Conservation (phyloP, 2,329 filamentous ascomycete genomes). For the Aspergillus thermomutatus region DNA sequence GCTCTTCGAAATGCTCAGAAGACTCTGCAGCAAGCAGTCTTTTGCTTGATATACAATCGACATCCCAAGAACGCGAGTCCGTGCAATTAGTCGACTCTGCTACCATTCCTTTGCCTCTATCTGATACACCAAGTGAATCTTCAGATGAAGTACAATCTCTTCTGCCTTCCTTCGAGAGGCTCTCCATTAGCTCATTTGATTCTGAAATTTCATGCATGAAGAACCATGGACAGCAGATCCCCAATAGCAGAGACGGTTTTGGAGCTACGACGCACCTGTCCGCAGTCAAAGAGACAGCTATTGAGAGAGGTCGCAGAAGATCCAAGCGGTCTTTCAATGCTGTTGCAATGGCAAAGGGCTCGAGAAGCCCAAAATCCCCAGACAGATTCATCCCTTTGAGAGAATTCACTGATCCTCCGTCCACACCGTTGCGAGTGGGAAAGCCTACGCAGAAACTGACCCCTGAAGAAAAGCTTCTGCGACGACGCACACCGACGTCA, state of each 20-base stretch:
- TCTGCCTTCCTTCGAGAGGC: neutral
- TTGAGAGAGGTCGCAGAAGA: conserved; percentile 13
- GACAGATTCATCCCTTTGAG: conserved; percentile 59
- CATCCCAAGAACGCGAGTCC: neutral
- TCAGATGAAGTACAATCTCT: neutral
- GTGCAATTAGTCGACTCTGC: neutral
- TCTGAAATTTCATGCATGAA: neutral
- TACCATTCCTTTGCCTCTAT: neutral
- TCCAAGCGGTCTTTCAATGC: conserved; percentile 14
- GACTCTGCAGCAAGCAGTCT: neutral
- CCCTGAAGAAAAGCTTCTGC: conserved; percentile 45
- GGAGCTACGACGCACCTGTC: neutral
- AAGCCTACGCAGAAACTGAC: conserved; percentile 48
- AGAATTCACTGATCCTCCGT: conserved; percentile 38
- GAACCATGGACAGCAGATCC: neutral
- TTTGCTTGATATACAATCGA: neutral
- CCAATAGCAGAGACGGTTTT: neutral
- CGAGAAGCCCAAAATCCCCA: conserved; percentile 34
- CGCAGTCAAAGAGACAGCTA: neutral
- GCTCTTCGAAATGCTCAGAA: neutral
- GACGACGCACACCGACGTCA: conserved; percentile 40
- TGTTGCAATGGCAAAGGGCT: conserved; percentile 8
- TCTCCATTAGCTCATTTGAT: neutral
- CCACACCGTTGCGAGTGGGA: conserved; percentile 52
- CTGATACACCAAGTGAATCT: neutral